Base-by-base conservation (phyloP, 805 yeast species). In the Sungouiozyma intestinalis region DNA sequence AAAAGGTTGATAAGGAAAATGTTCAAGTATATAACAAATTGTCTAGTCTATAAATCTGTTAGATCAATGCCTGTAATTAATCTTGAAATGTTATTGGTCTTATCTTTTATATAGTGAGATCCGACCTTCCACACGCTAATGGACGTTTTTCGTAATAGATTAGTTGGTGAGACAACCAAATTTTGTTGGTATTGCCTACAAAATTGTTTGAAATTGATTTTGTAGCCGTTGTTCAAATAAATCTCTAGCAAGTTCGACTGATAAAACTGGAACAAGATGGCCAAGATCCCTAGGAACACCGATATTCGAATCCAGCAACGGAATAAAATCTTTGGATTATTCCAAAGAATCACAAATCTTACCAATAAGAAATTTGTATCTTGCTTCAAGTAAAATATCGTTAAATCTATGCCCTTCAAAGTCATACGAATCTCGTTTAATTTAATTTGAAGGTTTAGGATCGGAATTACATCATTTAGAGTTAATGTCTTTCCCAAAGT, bases 391-490 rank as follows among this genome's bases (percentile, higher is more conserved):
- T 33, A 33, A 33, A 33, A 33, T 6, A 8, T 14, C 15, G 17
- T 13, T 16, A 33, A 33, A 7, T 33, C n/a, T 13, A 6, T n/a
- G 5, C 35, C 27, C 20, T 33, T 21, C 21, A 40, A 17, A 32
- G 36, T 27, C 34, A 33, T 46, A 38, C 35, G 34, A 3, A 33
- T 40, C 40, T 38, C 41, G 36, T 57, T 57, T 29, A 52, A 36
- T 24, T 46, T 44, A 2, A 48, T 50, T 24, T 54, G 56, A 16
- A 49, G 43, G 9, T 42, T 41, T 16, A 58, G 40, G 6, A 24
- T 24, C 6, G 9, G 9, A 36, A 51, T 42, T 4, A 34, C 34
- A 1, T 38, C 8, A 4, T 51, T 50, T 13, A 39, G 16, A 6
- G 42, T 36, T 15, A 40, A 11, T 17, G 42, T 45, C 33, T 40